Percentiles rank a stretch among this genome's conserved stretches.
phyloP scores from a whole-genome alignment of 116 monocot species.

The Posidonia oceanica region DNA sequence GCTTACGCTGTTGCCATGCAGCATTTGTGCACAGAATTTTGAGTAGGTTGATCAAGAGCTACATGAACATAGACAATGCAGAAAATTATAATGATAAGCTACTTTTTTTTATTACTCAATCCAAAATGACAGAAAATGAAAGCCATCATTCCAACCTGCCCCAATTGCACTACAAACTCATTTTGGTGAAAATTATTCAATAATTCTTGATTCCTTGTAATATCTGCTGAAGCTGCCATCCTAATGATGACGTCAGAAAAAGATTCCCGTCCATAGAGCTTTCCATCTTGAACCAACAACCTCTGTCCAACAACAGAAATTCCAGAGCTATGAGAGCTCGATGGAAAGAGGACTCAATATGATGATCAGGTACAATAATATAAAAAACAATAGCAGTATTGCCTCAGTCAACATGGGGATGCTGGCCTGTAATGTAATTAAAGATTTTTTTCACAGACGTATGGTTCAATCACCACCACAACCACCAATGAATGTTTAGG shows the following conservation, averaged over 20 bases:
- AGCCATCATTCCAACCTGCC: constrained; percentile 37
- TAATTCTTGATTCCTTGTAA: constrained; percentile 45
- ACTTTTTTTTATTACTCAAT: background rate
- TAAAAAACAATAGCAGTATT: no score
- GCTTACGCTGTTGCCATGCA: constrained; percentile 96
- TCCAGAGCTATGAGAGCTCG: background rate
- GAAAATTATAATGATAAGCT: background rate
- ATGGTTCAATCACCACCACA: no score
- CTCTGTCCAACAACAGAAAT: constrained; percentile 34
- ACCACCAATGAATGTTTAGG: no score
- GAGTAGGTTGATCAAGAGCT: constrained; percentile 72
- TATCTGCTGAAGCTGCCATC: constrained; percentile 42
- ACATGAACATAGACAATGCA: constrained; percentile 8
- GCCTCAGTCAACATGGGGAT: no score
- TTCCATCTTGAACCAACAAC: constrained; percentile 80
- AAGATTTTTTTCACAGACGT: no score
- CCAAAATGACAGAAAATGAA: background rate
- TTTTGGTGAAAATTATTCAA: constrained; percentile 60
- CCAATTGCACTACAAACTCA: constrained; percentile 76
- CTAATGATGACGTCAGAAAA: constrained; percentile 74
- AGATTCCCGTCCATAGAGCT: constrained; percentile 60
- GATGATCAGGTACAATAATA: no score
- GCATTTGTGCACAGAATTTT: constrained; percentile 92
- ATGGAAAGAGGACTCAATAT: no score
- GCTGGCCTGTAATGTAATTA: no score